These are phyloP conservation scores for Monilinia vaccinii-corymbosi DNA, from an alignment of 2,329 filamentous ascomycete species.

Conservation along the genomic window DNA sequence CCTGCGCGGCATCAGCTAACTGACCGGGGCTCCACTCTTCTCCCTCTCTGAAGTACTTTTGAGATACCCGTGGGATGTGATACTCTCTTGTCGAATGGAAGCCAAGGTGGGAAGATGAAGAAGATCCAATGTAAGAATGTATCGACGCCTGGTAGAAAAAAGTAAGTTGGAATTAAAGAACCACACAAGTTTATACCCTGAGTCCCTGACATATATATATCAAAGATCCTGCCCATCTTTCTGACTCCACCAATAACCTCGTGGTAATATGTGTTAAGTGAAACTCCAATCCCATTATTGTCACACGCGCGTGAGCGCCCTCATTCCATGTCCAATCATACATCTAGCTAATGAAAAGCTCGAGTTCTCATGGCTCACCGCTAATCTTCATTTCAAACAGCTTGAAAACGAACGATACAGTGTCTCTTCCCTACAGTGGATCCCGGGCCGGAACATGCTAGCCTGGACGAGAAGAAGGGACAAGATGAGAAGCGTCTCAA, in stretches of 20 bases:
- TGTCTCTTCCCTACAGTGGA: neutral
- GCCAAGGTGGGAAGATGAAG: neutral
- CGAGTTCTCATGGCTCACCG: neutral
- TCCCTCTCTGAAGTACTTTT: neutral
- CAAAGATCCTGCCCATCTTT: neutral
- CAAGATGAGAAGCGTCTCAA: neutral
- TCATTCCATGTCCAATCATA: conserved; percentile 1
- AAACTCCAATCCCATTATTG: conserved; percentile 9
- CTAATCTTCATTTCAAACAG: neutral
- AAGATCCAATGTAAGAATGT: neutral
- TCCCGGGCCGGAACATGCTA: neutral
- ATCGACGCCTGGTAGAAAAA: neutral
- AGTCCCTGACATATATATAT: neutral
- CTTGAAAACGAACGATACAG: neutral
- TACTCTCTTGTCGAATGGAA: neutral
- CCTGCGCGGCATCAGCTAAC: neutral
- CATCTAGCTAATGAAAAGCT: neutral
- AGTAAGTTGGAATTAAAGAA: neutral
- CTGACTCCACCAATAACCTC: conserved; percentile 10
- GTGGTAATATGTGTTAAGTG: conserved; percentile 12
- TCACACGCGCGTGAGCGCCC: conserved; percentile 2
- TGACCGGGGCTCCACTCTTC: neutral
- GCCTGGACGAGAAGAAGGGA: neutral
- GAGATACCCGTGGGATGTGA: neutral
- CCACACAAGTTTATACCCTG: neutral